Evolutionary conservation across 2,329 filamentous ascomycete species (phyloP).

Genomic region (Amauroascus niger): DNA sequence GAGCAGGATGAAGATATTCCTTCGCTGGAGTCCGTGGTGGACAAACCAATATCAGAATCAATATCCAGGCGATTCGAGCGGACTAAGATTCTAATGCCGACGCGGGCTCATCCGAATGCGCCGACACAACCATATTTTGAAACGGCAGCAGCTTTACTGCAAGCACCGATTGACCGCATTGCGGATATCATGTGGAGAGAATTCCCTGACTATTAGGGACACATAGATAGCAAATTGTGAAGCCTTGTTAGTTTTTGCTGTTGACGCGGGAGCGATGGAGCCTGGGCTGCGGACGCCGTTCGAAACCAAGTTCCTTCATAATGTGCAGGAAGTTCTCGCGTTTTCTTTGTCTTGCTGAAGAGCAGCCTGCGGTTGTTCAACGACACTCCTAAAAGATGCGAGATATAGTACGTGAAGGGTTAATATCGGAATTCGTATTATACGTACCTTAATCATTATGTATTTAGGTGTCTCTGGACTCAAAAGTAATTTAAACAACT

Average conservation of each 20-base stretch:
- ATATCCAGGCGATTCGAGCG: constrained; percentile 39
- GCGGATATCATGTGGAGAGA: constrained; percentile 43
- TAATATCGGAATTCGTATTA: too few species aligned
- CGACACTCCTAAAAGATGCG: too few species aligned
- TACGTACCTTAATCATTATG: too few species aligned
- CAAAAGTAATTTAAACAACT: too few species aligned
- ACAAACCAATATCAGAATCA: constrained; percentile 24
- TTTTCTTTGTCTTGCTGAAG: too few species aligned
- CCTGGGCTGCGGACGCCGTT: too few species aligned
- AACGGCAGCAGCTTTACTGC: constrained; percentile 44
- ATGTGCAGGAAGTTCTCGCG: too few species aligned
- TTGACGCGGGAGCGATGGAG: too few species aligned
- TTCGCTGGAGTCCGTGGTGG: constrained; percentile 37
- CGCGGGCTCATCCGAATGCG: constrained; percentile 42
- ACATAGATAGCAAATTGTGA: neutral
- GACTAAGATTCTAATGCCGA: constrained; percentile 46
- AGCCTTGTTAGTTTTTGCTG: neutral
- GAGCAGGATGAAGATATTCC: constrained; percentile 44
- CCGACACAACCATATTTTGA: constrained; percentile 47
- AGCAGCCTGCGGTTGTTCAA: too few species aligned
- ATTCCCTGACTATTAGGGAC: constrained; percentile 33
- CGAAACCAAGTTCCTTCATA: too few species aligned
- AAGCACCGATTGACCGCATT: constrained; percentile 48
- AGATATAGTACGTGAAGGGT: too few species aligned
- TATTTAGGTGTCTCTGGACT: too few species aligned